phyloP scores from a whole-genome alignment of 2,329 filamentous ascomycete species.

The Metarhizium guizhouense region DNA sequence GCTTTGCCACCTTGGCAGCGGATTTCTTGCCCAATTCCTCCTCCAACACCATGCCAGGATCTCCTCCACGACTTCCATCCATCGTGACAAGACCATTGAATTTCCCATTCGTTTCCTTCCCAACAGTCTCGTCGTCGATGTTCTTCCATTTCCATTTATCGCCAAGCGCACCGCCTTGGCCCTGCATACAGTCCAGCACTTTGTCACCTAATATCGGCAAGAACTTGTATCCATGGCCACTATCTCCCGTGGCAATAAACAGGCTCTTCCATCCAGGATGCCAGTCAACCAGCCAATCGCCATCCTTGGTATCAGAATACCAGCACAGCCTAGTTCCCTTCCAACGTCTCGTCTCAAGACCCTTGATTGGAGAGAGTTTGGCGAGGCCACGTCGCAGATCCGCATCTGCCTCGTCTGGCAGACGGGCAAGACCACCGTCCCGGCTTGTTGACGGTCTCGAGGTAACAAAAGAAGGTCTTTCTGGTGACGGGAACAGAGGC shows the following conservation, averaged over 20 bases:
- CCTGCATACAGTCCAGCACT: conserved; percentile 46
- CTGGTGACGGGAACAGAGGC: conserved; percentile 18
- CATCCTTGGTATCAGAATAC: conserved; percentile 66
- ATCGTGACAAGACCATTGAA: conserved; percentile 36
- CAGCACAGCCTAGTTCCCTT: conserved; percentile 57
- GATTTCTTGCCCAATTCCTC: conserved; percentile 27
- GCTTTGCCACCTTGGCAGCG: not conserved
- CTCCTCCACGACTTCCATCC: conserved; percentile 44
- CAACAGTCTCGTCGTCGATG: conserved; percentile 30
- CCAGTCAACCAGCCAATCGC: conserved; percentile 62
- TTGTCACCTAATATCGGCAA: conserved; percentile 56
- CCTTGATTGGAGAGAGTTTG: conserved; percentile 48
- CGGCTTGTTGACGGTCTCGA: conserved; percentile 27
- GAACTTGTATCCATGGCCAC: conserved; percentile 62
- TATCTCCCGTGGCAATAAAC: conserved; percentile 55
- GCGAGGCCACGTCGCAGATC: conserved; percentile 53
- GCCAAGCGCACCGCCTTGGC: conserved; percentile 40
- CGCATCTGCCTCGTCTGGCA: conserved; percentile 51
- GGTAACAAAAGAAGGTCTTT: conserved; percentile 21
- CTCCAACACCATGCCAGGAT: conserved; percentile 34
- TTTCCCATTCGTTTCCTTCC: conserved; percentile 24
- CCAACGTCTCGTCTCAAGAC: conserved; percentile 52
- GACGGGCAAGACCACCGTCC: conserved; percentile 32
- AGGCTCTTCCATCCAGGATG: conserved; percentile 52
- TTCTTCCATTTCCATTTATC: conserved; percentile 57